Percentiles rank a stretch among this genome's conserved stretches.
phyloP scores from a whole-genome alignment of 202 grass and related monocot genomes.

The Musa balbisiana region DNA sequence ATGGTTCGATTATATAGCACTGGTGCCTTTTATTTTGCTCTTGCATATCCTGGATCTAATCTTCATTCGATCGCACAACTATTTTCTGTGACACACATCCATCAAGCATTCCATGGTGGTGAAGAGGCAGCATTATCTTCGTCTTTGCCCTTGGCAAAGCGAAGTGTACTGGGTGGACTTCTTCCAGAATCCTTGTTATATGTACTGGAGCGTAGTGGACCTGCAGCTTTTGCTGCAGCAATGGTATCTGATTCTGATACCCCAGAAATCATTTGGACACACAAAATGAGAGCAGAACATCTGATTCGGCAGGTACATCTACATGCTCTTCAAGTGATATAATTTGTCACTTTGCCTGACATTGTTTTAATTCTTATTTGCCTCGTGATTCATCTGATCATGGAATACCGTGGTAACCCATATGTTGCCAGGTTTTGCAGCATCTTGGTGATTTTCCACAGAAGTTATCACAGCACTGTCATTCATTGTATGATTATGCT shows the following conservation, averaged over 20 bases:
- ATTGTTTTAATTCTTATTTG: constrained; percentile 3
- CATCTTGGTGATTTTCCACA: constrained; percentile 97
- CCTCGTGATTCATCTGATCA: neutral
- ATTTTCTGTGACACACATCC: constrained; percentile 82
- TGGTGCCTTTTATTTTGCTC: constrained; percentile 89
- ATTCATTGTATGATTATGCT: constrained; percentile 98
- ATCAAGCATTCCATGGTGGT: constrained; percentile 99
- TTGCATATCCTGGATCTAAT: constrained; percentile 91
- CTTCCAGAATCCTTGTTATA: constrained; percentile 95
- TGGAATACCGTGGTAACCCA: neutral
- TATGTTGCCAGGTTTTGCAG: constrained; percentile 69
- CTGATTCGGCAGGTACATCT: constrained; percentile 73
- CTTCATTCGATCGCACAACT: constrained; percentile 85
- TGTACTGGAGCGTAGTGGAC: constrained; percentile 84
- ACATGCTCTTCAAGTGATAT: constrained; percentile 7
- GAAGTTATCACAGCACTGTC: constrained; percentile 94
- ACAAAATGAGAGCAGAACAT: constrained; percentile 98
- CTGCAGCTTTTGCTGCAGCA: constrained; percentile 71
- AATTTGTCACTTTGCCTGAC: constrained; percentile 16
- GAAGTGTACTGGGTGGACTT: constrained; percentile 84
- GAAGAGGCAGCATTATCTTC: constrained; percentile 97
- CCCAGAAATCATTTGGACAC: constrained; percentile 99
- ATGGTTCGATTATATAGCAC: constrained; percentile 96
- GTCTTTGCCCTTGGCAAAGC: constrained; percentile 84
- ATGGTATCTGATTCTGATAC: constrained; percentile 99